Evolutionary conservation across 2,329 filamentous ascomycete genomes (phyloP).

Genomic region (Xylariaceae sp.): DNA sequence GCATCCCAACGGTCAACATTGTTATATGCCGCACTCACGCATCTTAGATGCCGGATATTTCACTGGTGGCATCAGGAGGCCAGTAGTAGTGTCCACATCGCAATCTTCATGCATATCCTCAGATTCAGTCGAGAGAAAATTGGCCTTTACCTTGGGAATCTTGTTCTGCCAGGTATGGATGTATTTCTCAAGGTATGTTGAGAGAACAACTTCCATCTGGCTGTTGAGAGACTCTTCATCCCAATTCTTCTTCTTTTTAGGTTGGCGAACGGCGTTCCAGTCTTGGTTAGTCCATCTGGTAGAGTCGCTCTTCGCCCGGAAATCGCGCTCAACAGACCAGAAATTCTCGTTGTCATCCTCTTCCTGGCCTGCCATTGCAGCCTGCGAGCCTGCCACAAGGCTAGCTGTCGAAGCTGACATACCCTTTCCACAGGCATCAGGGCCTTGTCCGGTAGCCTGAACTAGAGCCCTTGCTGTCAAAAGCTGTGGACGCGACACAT

Average conservation of each 20-base stretch:
- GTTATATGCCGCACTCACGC: conserved; percentile 5
- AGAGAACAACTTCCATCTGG: not conserved
- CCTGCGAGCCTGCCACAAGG: not conserved
- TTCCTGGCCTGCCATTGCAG: not conserved
- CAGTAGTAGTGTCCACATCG: conserved; percentile 32
- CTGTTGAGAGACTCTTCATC: not conserved
- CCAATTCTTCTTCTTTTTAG: conserved; percentile 1
- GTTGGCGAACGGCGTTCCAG: not conserved
- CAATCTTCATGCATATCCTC: conserved; percentile 19
- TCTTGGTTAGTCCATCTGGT: conserved; percentile 1
- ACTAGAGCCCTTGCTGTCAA: not conserved
- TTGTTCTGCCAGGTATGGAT: conserved; percentile 12
- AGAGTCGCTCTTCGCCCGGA: not conserved
- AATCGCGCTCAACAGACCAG: conserved; percentile 1
- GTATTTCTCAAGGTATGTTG: conserved; percentile 4
- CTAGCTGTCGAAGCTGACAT: not conserved
- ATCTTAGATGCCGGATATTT: conserved; percentile 24
- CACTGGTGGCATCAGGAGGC: conserved; percentile 26
- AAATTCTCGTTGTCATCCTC: conserved; percentile 1
- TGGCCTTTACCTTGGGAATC: conserved; percentile 5
- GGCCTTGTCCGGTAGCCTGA: not conserved
- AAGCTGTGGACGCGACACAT: not conserved
- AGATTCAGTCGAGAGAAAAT: conserved; percentile 26
- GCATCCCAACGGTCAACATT: not conserved
- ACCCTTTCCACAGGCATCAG: not conserved